Percentiles rank a stretch among this genome's conserved stretches.
Evolutionary conservation across 2,329 filamentous ascomycete species (phyloP).

Genomic region (Alternaria burnsii): DNA sequence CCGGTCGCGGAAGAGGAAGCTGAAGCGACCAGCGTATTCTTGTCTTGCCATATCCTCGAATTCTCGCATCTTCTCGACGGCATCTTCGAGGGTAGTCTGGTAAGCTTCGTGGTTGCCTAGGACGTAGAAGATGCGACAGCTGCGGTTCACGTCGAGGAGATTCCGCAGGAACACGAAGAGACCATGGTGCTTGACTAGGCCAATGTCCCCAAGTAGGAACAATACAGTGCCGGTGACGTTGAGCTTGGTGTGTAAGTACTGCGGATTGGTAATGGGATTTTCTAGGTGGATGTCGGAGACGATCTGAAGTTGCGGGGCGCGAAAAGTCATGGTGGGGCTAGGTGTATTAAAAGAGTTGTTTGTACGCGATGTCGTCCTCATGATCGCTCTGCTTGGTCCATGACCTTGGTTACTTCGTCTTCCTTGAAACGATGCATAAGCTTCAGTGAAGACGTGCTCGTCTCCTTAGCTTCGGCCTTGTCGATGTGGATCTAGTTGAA

Average conservation of each 20-base stretch:
- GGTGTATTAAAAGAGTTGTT: no score
- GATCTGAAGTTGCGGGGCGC: background rate
- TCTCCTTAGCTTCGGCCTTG: slow-evolving; percentile 59
- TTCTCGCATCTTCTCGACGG: background rate
- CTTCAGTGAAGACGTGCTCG: slow-evolving; percentile 69
- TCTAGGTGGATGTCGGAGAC: background rate
- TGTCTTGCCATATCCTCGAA: background rate
- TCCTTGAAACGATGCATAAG: slow-evolving; percentile 80
- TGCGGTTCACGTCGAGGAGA: background rate
- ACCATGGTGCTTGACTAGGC: background rate
- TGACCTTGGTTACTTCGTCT: slow-evolving; percentile 71
- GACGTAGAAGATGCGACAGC: background rate
- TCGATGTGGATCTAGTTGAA: slow-evolving; percentile 66
- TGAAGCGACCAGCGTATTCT: background rate
- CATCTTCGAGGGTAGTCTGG: background rate
- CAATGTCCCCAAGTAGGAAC: background rate
- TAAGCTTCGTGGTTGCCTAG: background rate
- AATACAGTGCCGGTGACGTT: background rate
- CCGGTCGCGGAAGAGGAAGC: background rate
- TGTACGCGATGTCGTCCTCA: background rate
- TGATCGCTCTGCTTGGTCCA: slow-evolving; percentile 63
- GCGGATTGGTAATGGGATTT: background rate
- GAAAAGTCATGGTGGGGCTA: background rate
- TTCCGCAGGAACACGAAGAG: background rate
- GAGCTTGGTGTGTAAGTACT: background rate